A percentile compares a stretch with the other conserved stretches of the same genome.
These are phyloP conservation scores for Phaeosphaeria sp. DNA, from an alignment of 2,329 filamentous ascomycete genomes.

Conservation along the genomic window DNA sequence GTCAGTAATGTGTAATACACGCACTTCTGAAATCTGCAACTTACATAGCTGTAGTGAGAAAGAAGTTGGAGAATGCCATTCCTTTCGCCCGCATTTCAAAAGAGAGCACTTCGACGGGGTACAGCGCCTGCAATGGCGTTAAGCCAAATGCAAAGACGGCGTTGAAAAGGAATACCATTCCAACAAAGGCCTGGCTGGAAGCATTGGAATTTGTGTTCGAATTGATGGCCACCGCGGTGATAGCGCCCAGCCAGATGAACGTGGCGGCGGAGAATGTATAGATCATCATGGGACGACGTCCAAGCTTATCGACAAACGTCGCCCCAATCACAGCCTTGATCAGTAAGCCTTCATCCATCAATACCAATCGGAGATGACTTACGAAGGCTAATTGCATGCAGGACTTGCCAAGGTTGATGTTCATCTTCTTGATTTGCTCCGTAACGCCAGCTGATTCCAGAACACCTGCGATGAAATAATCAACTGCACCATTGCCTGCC, in stretches of 20 bases:
- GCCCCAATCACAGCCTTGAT: conserved; percentile 41
- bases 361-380: neutral
- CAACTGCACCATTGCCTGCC: conserved; percentile 49
- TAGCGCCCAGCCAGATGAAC: conserved; percentile 37
- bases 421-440: conserved; percentile 38
- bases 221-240: conserved; percentile 21
- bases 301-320: conserved; percentile 32
- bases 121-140: conserved; percentile 44
- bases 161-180: conserved; percentile 43
- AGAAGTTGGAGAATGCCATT: conserved; percentile 32
- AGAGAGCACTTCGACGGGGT: conserved; percentile 44
- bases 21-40: too few species aligned
- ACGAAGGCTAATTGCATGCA: conserved; percentile 43
- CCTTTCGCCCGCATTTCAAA: conserved; percentile 46
- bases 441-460: conserved; percentile 45
- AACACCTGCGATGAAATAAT: conserved; percentile 42
- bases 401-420: conserved; percentile 46
- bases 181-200: conserved; percentile 36
- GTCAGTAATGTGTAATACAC: too few species aligned
- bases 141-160: conserved; percentile 42
- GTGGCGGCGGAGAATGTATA: conserved; percentile 23
- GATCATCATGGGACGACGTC: conserved; percentile 43
- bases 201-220: conserved; percentile 16
- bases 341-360: neutral
- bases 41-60: conserved; percentile 26